Conservation (phyloP, 164 flowering plant species). For the Tinospora cordifolia region DNA sequence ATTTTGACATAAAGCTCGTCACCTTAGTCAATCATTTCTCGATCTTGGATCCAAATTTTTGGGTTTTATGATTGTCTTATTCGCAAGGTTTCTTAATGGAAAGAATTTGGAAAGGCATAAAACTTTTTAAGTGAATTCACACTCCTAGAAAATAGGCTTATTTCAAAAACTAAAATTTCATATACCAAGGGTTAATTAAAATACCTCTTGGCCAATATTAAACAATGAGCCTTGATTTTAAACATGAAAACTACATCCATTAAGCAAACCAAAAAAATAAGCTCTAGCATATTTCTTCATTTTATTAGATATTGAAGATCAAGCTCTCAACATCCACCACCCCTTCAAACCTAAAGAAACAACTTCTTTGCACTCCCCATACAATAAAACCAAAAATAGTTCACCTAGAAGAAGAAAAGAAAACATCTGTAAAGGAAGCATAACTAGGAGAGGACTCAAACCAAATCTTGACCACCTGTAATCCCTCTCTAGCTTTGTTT, state of each 20-base stretch:
- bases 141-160: background rate
- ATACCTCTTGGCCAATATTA: slow-evolving; percentile 17
- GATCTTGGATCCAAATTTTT: no score
- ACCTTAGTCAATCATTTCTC: no score
- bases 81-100: slow-evolving; percentile 5
- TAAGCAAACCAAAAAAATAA: background rate
- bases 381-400: background rate
- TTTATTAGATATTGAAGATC: background rate
- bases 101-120: slow-evolving; percentile 16
- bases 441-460: slow-evolving; percentile 53
- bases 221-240: slow-evolving; percentile 55
- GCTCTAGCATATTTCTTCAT: background rate
- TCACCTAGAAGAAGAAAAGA: background rate
- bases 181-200: background rate
- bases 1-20: no score
- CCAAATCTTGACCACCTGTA: slow-evolving; percentile 64
- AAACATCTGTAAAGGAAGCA: slow-evolving; percentile 76
- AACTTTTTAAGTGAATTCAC: background rate
- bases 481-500: slow-evolving; percentile 59
- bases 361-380: background rate
- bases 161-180: background rate
- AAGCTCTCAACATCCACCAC: background rate
- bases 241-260: slow-evolving; percentile 70
- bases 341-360: background rate
- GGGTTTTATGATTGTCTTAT: background rate